Percentiles rank a stretch among this genome's conserved stretches.
Evolutionary conservation across 495 filamentous ascomycete species (phyloP).

Genomic region (Hypoxylon crocopeplum): DNA sequence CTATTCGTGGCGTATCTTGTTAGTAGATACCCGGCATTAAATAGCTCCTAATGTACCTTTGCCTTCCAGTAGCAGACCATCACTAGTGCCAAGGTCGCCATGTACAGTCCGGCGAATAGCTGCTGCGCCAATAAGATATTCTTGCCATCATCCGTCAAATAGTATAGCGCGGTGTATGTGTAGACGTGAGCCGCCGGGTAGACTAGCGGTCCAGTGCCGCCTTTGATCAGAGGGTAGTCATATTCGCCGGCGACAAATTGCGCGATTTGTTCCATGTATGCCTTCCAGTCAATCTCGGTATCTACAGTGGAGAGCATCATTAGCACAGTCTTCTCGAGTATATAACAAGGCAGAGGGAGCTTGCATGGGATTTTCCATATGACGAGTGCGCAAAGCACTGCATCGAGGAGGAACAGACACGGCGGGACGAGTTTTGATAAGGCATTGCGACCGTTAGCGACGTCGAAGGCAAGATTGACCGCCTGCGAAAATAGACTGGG

Average conservation of each 20-base stretch:
- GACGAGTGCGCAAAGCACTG: constrained; percentile 72
- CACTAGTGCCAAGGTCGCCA: constrained; percentile 75
- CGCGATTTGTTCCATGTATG: constrained; percentile 92
- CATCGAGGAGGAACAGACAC: constrained; percentile 74
- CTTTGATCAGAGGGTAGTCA: constrained; percentile 85
- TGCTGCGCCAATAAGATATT: constrained; percentile 82
- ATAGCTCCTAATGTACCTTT: constrained; percentile 53
- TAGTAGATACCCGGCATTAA: constrained; percentile 6
- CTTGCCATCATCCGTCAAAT: constrained; percentile 75
- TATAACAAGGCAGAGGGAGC: constrained; percentile 31
- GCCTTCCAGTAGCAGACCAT: constrained; percentile 82
- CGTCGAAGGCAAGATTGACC: constrained; percentile 34
- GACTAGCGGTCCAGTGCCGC: constrained; percentile 89
- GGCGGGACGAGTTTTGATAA: constrained; percentile 58
- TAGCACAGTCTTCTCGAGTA: neutral
- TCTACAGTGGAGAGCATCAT: constrained; percentile 59
- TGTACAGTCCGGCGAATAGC: constrained; percentile 79
- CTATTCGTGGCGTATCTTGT: constrained; percentile 45
- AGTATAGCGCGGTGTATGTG: constrained; percentile 81
- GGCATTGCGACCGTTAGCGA: constrained; percentile 49
- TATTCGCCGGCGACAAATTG: constrained; percentile 83
- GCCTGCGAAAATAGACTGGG: constrained; percentile 34
- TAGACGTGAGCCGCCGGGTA: constrained; percentile 95
- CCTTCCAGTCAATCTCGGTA: constrained; percentile 97
- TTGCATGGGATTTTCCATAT: constrained; percentile 89